phyloP scores from a whole-genome alignment of 345 rosid genomes.

The Lumnitzera racemosa region DNA sequence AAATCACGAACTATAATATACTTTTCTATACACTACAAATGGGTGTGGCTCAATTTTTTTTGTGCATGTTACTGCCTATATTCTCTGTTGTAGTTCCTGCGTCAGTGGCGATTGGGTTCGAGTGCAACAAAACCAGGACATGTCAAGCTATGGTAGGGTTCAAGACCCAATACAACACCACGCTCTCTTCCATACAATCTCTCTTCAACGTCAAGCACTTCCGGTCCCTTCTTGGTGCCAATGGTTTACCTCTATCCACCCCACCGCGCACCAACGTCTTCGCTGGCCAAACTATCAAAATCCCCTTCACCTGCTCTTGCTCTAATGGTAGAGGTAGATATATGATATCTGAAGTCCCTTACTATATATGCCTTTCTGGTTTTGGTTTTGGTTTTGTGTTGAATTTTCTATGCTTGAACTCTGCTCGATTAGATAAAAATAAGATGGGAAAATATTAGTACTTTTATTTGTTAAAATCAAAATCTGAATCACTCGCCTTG shows the following conservation, averaged over 20 bases:
- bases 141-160: slow-evolving; percentile 52
- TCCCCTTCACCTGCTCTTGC: slow-evolving; percentile 65
- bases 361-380: too few species aligned
- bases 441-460: too few species aligned
- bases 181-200: slow-evolving; percentile 28
- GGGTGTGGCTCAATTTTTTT: slow-evolving; percentile 1
- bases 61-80: slow-evolving; percentile 2
- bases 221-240: slow-evolving; percentile 46
- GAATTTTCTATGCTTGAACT: too few species aligned
- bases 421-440: too few species aligned
- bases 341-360: too few species aligned
- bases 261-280: slow-evolving; percentile 2
- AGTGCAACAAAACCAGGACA: slow-evolving; percentile 21
- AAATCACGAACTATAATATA: too few species aligned
- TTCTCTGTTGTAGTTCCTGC: slow-evolving; percentile 2
- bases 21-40: neutral
- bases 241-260: slow-evolving; percentile 38
- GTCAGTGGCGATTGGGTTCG: slow-evolving; percentile 25
- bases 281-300: slow-evolving; percentile 16
- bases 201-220: slow-evolving; percentile 41
- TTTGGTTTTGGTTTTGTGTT: too few species aligned
- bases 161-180: slow-evolving; percentile 37
- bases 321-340: slow-evolving; percentile 36
- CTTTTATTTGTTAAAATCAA: too few species aligned
- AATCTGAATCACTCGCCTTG: too few species aligned